A percentile compares a stretch with the other conserved stretches of the same genome.
These are phyloP conservation scores for Tylopilus sp. DNA, from an alignment of 768 basidiomycete species.

Conservation along the genomic window DNA sequence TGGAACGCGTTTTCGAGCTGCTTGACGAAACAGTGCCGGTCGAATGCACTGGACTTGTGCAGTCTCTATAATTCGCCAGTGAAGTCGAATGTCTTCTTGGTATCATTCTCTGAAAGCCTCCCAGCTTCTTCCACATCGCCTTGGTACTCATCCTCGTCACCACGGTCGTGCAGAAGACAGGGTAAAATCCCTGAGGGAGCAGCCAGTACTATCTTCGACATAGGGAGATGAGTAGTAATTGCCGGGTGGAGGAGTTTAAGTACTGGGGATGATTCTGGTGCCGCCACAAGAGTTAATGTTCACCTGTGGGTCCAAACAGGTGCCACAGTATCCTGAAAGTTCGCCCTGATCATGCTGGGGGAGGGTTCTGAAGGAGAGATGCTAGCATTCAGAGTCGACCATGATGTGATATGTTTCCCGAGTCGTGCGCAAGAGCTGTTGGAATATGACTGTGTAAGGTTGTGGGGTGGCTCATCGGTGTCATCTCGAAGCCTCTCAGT, in stretches of 20 bases:
- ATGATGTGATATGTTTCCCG: conserved; percentile 62
- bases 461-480: conserved; percentile 36
- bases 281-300: conserved; percentile 55
- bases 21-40: conserved; percentile 75
- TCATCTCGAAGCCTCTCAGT: conserved; percentile 50
- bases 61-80: conserved; percentile 72
- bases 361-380: conserved; percentile 39
- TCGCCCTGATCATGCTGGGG: conserved; percentile 14
- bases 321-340: conserved; percentile 27
- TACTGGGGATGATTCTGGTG: conserved; percentile 52
- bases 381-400: conserved; percentile 44
- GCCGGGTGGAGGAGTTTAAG: conserved; percentile 60
- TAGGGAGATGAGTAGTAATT: conserved; percentile 26
- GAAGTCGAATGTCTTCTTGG: conserved; percentile 81
- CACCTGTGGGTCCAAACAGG: conserved; percentile 42
- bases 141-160: conserved; percentile 44
- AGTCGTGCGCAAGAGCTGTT: conserved; percentile 28
- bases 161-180: conserved; percentile 41
- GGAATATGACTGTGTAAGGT: conserved; percentile 31
- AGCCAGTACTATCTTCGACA: conserved; percentile 17
- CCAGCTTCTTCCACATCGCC: conserved; percentile 40
- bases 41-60: conserved; percentile 65
- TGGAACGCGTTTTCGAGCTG: conserved; percentile 78
- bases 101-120: conserved; percentile 55
- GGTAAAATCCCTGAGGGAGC: conserved; percentile 27